Evolutionary conservation across 805 yeast species (phyloP), one percentile per base, ranked within the genome.

Genomic region (Wickerhamiella galacta): DNA sequence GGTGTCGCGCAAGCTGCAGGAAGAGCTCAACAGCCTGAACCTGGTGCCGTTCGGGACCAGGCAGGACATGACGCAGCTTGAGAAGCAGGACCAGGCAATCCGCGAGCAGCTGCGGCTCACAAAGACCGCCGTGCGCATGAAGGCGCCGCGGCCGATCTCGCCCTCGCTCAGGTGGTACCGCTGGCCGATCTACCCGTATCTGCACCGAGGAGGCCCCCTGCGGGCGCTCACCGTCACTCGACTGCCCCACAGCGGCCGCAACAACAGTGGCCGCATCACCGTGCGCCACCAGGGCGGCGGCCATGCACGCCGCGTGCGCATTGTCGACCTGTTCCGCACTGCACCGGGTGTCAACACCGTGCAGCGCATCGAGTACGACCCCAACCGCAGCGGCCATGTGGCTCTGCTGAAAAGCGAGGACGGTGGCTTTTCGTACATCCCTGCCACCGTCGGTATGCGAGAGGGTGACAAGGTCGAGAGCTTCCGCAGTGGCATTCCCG

Each of bases 261-360:
- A 87, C 55, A 64, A 77, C 56, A 63, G 77, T 3, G 98, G 98
- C 44, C 68, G 70, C 44, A 81, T 90, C 47, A 82, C 94, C 4
- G 77, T 81, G 30, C 72, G 98, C 52, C 95, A 90, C 55, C 72
- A 92, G 55, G 98, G 96, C 53, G 98, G 98, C 48, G 96, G 96
- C 22, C 90, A 79, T 54, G 80, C 79, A 55, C 75, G 87, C 49
- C 72, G 98, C 56, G 66, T 80, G 25, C 70, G 98, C 47, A 54
- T 80, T 21, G 66, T 90, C 16, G 98, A 90, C 56, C 75, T 74
- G 48, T 59, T 63, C 45, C 69, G 98, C 49, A 47, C 53, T 25
- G 66, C 53, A 3, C 57, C 73, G 1, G 96, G 95, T 18, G 67
- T 65, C 28, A 90, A 81, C 46, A 66, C 68, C 20, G 95, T 90